Percentiles rank a stretch among this genome's conserved stretches.
Evolutionary conservation across 306 rosid genomes (phyloP).

Genomic region (Dalbergia cultrata): DNA sequence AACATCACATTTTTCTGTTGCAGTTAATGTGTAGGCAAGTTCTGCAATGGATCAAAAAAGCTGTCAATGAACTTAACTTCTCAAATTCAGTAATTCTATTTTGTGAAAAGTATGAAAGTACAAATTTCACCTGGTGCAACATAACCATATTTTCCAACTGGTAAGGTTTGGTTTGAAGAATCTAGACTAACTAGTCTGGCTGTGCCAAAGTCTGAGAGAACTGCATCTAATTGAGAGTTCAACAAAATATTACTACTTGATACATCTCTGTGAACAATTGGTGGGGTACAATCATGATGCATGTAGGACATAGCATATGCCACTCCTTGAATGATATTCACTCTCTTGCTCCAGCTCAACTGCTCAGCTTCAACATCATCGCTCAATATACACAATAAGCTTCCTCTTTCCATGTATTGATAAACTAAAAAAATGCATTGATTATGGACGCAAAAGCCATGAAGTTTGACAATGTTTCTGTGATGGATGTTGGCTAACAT

Average conservation of each 20-base stretch:
- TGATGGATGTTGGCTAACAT: no score
- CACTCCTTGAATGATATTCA: neutral
- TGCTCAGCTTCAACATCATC: neutral
- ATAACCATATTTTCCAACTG: conserved; percentile 10
- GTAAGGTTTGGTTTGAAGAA: neutral
- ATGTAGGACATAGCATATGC: conserved; percentile 16
- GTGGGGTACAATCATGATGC: neutral
- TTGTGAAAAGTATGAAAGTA: no score
- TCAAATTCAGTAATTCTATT: no score
- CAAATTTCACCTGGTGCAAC: neutral
- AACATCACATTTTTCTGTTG: conserved; percentile 33
- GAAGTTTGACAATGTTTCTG: no score
- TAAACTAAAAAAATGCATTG: no score
- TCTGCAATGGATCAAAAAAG: neutral
- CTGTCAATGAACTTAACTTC: neutral
- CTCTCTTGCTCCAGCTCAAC: conserved; percentile 21
- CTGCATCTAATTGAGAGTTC: neutral
- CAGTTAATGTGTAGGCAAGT: neutral
- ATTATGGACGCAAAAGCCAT: no score
- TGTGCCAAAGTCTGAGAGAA: conserved; percentile 15
- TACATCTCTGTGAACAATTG: conserved; percentile 19
- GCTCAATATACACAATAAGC: no score
- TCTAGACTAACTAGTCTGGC: conserved; percentile 2
- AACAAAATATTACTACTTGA: conserved; percentile 13
- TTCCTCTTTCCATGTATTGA: no score